phyloP scores from a whole-genome alignment of 2,329 filamentous ascomycete species.

The Fusarium staphyleae region DNA sequence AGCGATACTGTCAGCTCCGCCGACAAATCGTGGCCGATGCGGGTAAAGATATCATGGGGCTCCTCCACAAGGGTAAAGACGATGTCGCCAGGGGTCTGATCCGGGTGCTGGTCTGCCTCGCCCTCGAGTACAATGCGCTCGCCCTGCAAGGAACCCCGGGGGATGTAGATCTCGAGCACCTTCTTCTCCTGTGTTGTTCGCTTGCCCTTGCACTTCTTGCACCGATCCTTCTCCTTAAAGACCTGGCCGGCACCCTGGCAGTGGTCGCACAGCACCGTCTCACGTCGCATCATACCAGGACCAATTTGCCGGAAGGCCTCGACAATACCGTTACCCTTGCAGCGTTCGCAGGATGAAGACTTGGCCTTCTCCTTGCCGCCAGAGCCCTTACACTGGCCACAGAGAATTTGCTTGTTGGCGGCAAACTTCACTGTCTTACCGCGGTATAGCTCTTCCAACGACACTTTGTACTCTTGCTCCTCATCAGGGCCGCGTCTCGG shows the following conservation, averaged over 20 bases:
- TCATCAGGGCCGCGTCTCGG: constrained; percentile 81
- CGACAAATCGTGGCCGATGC: constrained; percentile 83
- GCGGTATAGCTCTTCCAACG: constrained; percentile 94
- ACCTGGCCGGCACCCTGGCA: constrained; percentile 86
- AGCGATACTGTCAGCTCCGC: constrained; percentile 83
- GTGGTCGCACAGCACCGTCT: constrained; percentile 79
- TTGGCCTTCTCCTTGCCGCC: constrained; percentile 94
- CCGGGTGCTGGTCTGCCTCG: constrained; percentile 91
- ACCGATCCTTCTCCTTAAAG: constrained; percentile 95
- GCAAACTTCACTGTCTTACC: constrained; percentile 98
- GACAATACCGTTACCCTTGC: constrained; percentile 79
- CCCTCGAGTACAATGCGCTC: constrained; percentile 90
- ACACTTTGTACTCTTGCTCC: constrained; percentile 89
- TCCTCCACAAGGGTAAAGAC: constrained; percentile 87
- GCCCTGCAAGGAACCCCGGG: constrained; percentile 83
- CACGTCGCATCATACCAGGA: constrained; percentile 83
- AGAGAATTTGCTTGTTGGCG: constrained; percentile 92
- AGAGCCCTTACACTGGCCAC: constrained; percentile 83
- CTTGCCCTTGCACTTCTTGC: constrained; percentile 98
- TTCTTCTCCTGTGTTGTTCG: constrained; percentile 88
- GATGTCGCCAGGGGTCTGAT: constrained; percentile 90
- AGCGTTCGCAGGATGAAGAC: constrained; percentile 80
- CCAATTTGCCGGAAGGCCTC: constrained; percentile 84
- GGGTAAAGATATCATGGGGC: constrained; percentile 80
- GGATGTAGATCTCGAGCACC: constrained; percentile 95